These are phyloP conservation scores for Fragilaria radians DNA, from an alignment of 108 stramenopile species.

Conservation along the genomic window DNA sequence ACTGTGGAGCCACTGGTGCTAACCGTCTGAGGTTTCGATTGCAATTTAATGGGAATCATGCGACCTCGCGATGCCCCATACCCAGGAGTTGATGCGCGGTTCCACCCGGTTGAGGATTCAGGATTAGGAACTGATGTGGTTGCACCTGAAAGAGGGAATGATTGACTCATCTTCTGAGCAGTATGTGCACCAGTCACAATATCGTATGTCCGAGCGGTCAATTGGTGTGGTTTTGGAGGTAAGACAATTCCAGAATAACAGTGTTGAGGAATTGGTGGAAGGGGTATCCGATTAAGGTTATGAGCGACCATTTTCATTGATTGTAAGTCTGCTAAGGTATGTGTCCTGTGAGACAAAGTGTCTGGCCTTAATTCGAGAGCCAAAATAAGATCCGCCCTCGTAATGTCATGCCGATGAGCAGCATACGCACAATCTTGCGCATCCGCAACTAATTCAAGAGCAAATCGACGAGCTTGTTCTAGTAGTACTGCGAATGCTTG, in stretches of 20 bases:
- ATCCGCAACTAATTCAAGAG: slow-evolving; percentile 62
- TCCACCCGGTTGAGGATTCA: slow-evolving; percentile 2
- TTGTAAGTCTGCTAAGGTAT: slow-evolving; percentile 33
- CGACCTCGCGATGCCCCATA: slow-evolving; percentile 48
- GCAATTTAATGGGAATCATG: slow-evolving; percentile 38
- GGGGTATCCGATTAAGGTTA: slow-evolving; percentile 52
- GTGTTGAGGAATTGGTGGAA: slow-evolving; percentile 66
- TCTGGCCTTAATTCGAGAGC: slow-evolving; percentile 56
- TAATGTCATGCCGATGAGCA: slow-evolving; percentile 41
- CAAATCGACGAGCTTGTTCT: slow-evolving; percentile 74
- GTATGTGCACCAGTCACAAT: slow-evolving; percentile 65
- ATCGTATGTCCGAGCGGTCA: slow-evolving; percentile 78
- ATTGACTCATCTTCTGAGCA: slow-evolving; percentile 40
- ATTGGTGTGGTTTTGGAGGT: slow-evolving; percentile 51
- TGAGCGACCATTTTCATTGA: slow-evolving; percentile 47
- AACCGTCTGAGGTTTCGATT: too few species aligned
- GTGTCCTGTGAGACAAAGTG: slow-evolving; percentile 13
- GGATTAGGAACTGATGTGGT: neutral
- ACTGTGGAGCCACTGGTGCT: too few species aligned
- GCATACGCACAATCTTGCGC: slow-evolving; percentile 70
- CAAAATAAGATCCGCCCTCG: slow-evolving; percentile 26
- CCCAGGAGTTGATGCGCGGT: slow-evolving; percentile 24
- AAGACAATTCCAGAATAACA: slow-evolving; percentile 71
- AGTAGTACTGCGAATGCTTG: slow-evolving; percentile 64
- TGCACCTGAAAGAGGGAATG: slow-evolving; percentile 10